Conservation (phyloP, 1,139 yeast genomes). For the Geotrichum citri-aurantii region DNA sequence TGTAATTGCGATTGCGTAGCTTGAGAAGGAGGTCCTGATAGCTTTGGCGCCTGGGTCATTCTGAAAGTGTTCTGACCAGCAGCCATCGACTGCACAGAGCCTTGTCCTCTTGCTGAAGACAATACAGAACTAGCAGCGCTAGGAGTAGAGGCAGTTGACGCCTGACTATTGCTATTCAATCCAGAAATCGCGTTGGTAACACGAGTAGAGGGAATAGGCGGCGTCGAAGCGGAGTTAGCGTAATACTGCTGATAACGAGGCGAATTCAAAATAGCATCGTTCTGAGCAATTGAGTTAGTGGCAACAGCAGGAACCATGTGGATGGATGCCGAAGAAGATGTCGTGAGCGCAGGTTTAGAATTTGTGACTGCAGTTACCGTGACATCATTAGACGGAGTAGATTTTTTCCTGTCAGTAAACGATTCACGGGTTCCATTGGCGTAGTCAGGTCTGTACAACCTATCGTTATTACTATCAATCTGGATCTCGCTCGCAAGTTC, state of each 20-base stretch:
- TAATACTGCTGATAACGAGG: slow-evolving; percentile 9
- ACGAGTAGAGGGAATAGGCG: slow-evolving; percentile 4
- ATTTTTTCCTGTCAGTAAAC: slow-evolving; percentile 1
- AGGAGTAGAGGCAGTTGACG: not conserved
- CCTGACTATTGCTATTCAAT: not conserved
- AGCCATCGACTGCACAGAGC: slow-evolving; percentile 24
- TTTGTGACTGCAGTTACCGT: slow-evolving; percentile 24
- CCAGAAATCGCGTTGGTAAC: slow-evolving; percentile 1
- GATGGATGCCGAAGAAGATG: not conserved
- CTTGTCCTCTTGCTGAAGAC: slow-evolving; percentile 4
- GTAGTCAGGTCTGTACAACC: slow-evolving; percentile 23
- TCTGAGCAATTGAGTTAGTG: slow-evolving; percentile 6
- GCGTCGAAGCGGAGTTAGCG: slow-evolving; percentile 3
- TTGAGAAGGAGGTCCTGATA: slow-evolving; percentile 10
- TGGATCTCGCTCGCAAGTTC: slow-evolving; percentile 52
- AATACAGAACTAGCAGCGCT: not conserved
- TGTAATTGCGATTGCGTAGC: slow-evolving; percentile 14
- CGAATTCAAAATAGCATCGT: slow-evolving; percentile 5
- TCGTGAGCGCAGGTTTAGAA: slow-evolving; percentile 18
- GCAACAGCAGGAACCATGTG: slow-evolving; percentile 4
- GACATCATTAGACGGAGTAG: not conserved
- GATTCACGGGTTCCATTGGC: slow-evolving; percentile 23
- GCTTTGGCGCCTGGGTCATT: slow-evolving; percentile 18
- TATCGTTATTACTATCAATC: slow-evolving; percentile 28
- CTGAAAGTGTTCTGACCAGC: slow-evolving; percentile 28